These are phyloP conservation scores for Metarhizium sp. DNA, from an alignment of 2,329 filamentous ascomycete genomes.

Conservation along the genomic window DNA sequence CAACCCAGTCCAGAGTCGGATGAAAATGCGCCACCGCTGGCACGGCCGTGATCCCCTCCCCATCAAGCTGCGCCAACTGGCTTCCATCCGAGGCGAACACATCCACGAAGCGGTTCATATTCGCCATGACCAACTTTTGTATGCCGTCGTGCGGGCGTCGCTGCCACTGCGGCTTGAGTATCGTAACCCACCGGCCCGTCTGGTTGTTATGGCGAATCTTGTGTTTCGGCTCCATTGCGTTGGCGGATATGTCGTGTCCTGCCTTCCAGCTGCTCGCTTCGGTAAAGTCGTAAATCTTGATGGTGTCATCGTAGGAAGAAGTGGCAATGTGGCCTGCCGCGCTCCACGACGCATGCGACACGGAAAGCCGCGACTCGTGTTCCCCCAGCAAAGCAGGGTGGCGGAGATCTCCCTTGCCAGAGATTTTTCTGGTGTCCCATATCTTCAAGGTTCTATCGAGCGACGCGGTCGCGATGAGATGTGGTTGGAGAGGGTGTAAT, in stretches of 20 bases:
- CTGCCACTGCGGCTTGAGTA: constrained; percentile 80
- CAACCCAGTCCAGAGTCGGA: constrained; percentile 81
- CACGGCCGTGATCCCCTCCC: constrained; percentile 87
- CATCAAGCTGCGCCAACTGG: constrained; percentile 79
- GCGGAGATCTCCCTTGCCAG: constrained; percentile 47
- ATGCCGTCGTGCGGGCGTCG: constrained; percentile 65
- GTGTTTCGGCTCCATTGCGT: constrained; percentile 59
- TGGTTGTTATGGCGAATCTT: constrained; percentile 85
- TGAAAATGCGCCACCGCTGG: constrained; percentile 90
- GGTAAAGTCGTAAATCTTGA: constrained; percentile 82
- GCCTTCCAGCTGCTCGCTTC: constrained; percentile 49
- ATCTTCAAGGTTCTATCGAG: constrained; percentile 83
- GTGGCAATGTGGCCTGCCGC: constrained; percentile 78
- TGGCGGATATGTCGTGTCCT: constrained; percentile 46
- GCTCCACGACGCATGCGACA: constrained; percentile 90
- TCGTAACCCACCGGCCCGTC: constrained; percentile 89
- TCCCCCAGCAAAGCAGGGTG: constrained; percentile 67
- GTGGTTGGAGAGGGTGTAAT: constrained; percentile 67
- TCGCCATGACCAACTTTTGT: constrained; percentile 84
- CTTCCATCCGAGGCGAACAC: constrained; percentile 75
- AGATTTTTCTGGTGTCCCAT: constrained; percentile 83
- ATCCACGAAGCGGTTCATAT: constrained; percentile 97
- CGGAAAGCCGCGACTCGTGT: constrained; percentile 73
- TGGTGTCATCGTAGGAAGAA: constrained; percentile 85
- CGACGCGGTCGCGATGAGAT: constrained; percentile 81